phyloP scores from a whole-genome alignment of 176 grass and related monocot species.

The Aegilops umbellulata region DNA sequence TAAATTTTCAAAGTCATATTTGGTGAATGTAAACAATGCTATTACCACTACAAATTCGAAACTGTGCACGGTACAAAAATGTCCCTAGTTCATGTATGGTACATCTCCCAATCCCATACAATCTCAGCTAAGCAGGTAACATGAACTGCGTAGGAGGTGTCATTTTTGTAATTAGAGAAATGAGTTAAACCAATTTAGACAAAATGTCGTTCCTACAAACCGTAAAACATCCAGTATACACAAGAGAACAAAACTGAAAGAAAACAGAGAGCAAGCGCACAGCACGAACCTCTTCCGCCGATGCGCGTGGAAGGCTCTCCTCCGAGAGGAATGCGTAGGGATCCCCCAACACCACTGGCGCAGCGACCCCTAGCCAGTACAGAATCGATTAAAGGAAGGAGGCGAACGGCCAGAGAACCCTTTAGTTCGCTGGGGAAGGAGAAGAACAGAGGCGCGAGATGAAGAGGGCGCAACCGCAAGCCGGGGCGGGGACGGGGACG shows the following conservation, averaged over 20 bases:
- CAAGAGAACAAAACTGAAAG: neutral
- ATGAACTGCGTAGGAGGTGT: neutral
- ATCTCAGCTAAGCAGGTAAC: neutral
- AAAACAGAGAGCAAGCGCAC: neutral
- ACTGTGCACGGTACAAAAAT: neutral
- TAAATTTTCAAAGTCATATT: neutral
- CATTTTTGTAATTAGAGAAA: neutral
- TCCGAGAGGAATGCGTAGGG: neutral
- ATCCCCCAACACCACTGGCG: constrained; percentile 13
- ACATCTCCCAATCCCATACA: neutral
- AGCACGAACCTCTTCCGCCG: constrained; percentile 35
- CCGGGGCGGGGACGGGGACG: neutral
- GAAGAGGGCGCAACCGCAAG: constrained; percentile 17
- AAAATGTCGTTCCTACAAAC: neutral
- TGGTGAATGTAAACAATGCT: neutral
- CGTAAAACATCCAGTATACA: neutral
- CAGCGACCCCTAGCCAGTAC: neutral
- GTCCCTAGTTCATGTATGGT: neutral
- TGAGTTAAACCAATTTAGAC: neutral
- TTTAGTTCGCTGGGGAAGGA: neutral
- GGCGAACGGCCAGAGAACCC: neutral
- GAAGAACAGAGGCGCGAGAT: neutral
- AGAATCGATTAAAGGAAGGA: neutral
- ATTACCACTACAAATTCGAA: neutral
- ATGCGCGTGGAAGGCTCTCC: constrained; percentile 3